Conservation (phyloP, 495 filamentous ascomycete genomes). For the Aspergillus taichungensis region DNA sequence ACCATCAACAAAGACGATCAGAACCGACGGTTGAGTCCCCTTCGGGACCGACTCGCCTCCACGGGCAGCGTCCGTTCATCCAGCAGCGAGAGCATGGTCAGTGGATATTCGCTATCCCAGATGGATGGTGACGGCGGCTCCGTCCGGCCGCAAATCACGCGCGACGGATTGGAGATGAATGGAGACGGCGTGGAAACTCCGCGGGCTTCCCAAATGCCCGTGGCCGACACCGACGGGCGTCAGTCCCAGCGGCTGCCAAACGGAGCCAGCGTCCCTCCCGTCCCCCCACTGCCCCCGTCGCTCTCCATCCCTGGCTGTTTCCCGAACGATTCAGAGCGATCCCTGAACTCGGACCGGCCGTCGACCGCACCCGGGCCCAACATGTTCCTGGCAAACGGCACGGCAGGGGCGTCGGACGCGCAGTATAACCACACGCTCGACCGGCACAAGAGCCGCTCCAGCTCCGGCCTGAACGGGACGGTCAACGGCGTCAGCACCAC, state of each 20-base stretch:
- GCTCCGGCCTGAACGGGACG: constrained; percentile 23
- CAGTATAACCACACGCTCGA: constrained; percentile 19
- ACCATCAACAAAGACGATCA: constrained; percentile 38
- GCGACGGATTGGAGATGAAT: constrained; percentile 15
- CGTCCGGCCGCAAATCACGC: constrained; percentile 18
- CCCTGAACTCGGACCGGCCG: constrained; percentile 27
- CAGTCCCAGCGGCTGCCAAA: constrained; percentile 1
- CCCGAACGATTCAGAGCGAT: constrained; percentile 31
- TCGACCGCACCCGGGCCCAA: constrained; percentile 27
- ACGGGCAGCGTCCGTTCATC: constrained; percentile 32
- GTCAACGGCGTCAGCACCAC: constrained; percentile 7
- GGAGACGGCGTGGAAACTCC: constrained; percentile 29
- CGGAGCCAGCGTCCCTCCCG: constrained; percentile 25
- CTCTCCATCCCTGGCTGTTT: constrained; percentile 31
- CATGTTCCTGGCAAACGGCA: constrained; percentile 15
- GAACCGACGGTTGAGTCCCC: constrained; percentile 29
- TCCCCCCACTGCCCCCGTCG: constrained; percentile 33
- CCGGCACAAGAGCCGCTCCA: constrained; percentile 32
- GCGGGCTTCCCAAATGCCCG: constrained; percentile 16
- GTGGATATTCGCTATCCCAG: constrained; percentile 30
- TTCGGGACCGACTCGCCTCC: constrained; percentile 28
- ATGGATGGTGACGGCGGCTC: constrained; percentile 25
- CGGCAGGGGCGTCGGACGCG: constrained; percentile 6
- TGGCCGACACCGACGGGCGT: constrained; percentile 2
- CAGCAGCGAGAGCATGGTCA: constrained; percentile 40